Percentiles rank a stretch among this genome's conserved stretches.
Evolutionary conservation across 1,139 yeast species (phyloP).

Genomic region (Pichia sp.): DNA sequence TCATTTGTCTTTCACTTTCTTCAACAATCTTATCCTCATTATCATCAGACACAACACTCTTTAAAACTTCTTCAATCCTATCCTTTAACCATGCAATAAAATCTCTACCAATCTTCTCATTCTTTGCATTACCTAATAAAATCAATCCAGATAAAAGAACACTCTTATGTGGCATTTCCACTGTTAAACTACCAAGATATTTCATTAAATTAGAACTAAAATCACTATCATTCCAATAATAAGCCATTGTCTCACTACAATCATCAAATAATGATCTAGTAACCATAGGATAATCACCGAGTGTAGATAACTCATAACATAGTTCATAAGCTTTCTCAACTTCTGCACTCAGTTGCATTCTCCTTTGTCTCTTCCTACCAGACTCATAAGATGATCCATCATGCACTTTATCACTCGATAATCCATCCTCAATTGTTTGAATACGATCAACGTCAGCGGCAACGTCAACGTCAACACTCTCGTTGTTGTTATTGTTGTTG

Average conservation of each 20-base stretch:
- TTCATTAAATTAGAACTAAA: conserved; percentile 37
- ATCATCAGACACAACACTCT: conserved; percentile 42
- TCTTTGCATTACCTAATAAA: conserved; percentile 58
- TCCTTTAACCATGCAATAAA: conserved; percentile 26
- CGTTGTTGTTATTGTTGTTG: neutral
- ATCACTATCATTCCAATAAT: conserved; percentile 38
- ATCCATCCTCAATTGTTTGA: neutral
- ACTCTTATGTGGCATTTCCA: conserved; percentile 89
- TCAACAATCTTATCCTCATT: conserved; percentile 49
- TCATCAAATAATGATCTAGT: conserved; percentile 9
- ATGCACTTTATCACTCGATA: too few species aligned
- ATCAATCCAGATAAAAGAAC: conserved; percentile 65
- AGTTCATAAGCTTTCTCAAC: conserved; percentile 21
- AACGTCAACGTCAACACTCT: conserved; percentile 3
- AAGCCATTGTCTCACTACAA: conserved; percentile 12
- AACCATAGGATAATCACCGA: conserved; percentile 46
- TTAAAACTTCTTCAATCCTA: conserved; percentile 54
- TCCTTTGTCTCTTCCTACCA: conserved; percentile 8
- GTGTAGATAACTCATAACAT: conserved; percentile 45
- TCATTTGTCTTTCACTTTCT: conserved; percentile 10
- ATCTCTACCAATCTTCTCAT: conserved; percentile 50
- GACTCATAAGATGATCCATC: too few species aligned
- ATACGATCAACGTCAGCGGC: neutral
- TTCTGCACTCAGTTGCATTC: conserved; percentile 12
- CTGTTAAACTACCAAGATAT: conserved; percentile 60